These are phyloP conservation scores for Aspergillus floridensis DNA, from an alignment of 2,329 filamentous ascomycete genomes.

Conservation along the genomic window DNA sequence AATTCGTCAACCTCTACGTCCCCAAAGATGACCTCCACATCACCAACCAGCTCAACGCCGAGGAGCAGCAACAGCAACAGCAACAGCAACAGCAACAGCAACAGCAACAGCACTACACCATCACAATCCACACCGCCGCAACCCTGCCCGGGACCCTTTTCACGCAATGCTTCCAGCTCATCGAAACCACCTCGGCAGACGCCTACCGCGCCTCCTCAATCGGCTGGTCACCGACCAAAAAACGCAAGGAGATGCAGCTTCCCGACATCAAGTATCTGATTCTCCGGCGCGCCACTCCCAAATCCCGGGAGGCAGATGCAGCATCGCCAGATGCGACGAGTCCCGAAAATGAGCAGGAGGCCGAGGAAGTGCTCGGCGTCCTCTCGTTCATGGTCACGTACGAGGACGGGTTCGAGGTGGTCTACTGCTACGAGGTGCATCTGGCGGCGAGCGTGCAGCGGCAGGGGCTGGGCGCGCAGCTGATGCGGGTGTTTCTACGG, in stretches of 20 bases:
- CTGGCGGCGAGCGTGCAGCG: slow-evolving; percentile 46
- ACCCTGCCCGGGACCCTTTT: slow-evolving; percentile 43
- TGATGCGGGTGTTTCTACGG: slow-evolving; percentile 51
- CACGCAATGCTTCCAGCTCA: slow-evolving; percentile 52
- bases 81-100: neutral
- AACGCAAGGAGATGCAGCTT: slow-evolving; percentile 58
- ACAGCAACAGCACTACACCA: slow-evolving; percentile 7
- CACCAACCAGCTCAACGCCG: neutral
- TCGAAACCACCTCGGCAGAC: slow-evolving; percentile 53
- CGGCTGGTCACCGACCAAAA: slow-evolving; percentile 56
- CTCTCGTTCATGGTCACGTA: slow-evolving; percentile 58
- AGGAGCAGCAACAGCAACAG: neutral
- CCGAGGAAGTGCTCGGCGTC: slow-evolving; percentile 36
- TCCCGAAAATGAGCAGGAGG: neutral
- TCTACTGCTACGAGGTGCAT: slow-evolving; percentile 66
- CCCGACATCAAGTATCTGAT: slow-evolving; percentile 60
- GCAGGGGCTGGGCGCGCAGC: slow-evolving; percentile 50
- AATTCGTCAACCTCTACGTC: slow-evolving; percentile 41
- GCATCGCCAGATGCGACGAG: neutral
- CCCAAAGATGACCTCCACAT: slow-evolving; percentile 12
- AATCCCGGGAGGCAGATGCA: neutral
- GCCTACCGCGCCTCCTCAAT: slow-evolving; percentile 52
- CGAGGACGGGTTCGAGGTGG: slow-evolving; percentile 54
- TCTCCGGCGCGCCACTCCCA: slow-evolving; percentile 28
- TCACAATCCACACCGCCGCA: slow-evolving; percentile 35